Conservation (phyloP, 164 flowering plant species). For the Buxus sempervirens region DNA sequence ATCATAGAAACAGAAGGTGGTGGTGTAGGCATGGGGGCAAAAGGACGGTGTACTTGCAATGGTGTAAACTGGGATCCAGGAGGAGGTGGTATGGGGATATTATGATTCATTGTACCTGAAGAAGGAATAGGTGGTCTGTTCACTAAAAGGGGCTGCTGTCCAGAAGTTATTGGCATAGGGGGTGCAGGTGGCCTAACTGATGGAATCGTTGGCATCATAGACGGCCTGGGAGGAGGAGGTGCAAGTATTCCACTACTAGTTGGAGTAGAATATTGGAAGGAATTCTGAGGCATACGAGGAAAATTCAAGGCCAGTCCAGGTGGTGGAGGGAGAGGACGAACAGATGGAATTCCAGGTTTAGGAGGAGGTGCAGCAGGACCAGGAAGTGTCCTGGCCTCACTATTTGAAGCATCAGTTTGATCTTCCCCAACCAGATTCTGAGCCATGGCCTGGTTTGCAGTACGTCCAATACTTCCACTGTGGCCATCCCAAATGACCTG, state of each 20-base stretch:
- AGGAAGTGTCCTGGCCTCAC: slow-evolving; percentile 52
- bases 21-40: slow-evolving; percentile 42
- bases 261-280: slow-evolving; percentile 52
- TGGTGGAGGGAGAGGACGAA: slow-evolving; percentile 95
- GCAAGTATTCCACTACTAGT: slow-evolving; percentile 36
- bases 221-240: slow-evolving; percentile 59
- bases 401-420: slow-evolving; percentile 39
- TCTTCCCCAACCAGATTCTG: slow-evolving; percentile 64
- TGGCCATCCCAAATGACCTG: slow-evolving; percentile 99
- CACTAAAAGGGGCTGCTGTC: slow-evolving; percentile 56
- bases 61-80: slow-evolving; percentile 81
- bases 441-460: slow-evolving; percentile 96
- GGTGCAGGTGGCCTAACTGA: slow-evolving; percentile 58
- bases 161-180: slow-evolving; percentile 53
- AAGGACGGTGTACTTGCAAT: slow-evolving; percentile 48
- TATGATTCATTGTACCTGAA: slow-evolving; percentile 34
- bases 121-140: slow-evolving; percentile 58
- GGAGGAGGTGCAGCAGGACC: slow-evolving; percentile 91
- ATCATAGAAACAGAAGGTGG: slow-evolving; percentile 57
- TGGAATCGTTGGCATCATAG: slow-evolving; percentile 39
- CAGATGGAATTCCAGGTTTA: slow-evolving; percentile 66
- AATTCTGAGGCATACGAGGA: slow-evolving; percentile 58
- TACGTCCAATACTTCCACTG: slow-evolving; percentile 93
- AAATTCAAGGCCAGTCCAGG: slow-evolving; percentile 74
- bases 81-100: slow-evolving; percentile 61